Percentiles rank a stretch among this genome's conserved stretches.
Evolutionary conservation across 2,329 filamentous ascomycete species (phyloP).

Genomic region (Ascochyta clinopodiicola): DNA sequence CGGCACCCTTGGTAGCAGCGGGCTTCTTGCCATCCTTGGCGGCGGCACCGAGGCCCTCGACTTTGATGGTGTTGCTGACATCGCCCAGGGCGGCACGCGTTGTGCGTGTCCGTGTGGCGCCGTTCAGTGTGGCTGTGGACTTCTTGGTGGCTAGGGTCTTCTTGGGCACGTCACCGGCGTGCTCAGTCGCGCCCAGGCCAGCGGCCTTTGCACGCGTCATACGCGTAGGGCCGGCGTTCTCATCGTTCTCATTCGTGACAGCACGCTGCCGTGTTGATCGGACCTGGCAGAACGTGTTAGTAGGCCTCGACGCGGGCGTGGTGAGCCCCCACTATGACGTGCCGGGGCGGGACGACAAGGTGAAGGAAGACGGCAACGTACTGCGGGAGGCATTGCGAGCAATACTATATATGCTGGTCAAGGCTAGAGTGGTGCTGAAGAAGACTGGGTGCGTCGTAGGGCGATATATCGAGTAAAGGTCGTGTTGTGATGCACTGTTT

Average conservation of each 20-base stretch:
- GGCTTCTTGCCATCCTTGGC: constrained; percentile 73
- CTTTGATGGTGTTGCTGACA: constrained; percentile 92
- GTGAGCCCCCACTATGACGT: constrained; percentile 17
- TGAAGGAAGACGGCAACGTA: constrained; percentile 50
- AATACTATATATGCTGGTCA: constrained; percentile 47
- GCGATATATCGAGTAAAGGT: constrained; percentile 35
- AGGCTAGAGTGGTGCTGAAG: constrained; percentile 38
- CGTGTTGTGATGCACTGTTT: constrained; percentile 49
- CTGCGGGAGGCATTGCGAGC: constrained; percentile 61
- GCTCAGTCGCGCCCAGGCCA: constrained; percentile 56
- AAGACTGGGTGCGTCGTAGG: constrained; percentile 34
- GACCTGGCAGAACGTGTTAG: constrained; percentile 62
- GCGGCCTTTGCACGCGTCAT: constrained; percentile 93
- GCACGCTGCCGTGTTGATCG: constrained; percentile 76
- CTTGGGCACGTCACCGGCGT: constrained; percentile 64
- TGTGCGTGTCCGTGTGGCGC: constrained; percentile 57
- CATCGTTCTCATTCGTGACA: constrained; percentile 91
- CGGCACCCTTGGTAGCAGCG: constrained; percentile 62
- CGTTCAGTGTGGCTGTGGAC: constrained; percentile 47
- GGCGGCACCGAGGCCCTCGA: constrained; percentile 54
- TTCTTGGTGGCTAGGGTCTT: constrained; percentile 56
- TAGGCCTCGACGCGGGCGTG: constrained; percentile 19
- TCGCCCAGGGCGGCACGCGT: constrained; percentile 89
- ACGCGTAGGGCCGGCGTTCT: constrained; percentile 80
- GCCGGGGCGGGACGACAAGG: constrained; percentile 14